Conservation (phyloP, 1,139 yeast species). For the Blastobotrys buckinghamii region DNA sequence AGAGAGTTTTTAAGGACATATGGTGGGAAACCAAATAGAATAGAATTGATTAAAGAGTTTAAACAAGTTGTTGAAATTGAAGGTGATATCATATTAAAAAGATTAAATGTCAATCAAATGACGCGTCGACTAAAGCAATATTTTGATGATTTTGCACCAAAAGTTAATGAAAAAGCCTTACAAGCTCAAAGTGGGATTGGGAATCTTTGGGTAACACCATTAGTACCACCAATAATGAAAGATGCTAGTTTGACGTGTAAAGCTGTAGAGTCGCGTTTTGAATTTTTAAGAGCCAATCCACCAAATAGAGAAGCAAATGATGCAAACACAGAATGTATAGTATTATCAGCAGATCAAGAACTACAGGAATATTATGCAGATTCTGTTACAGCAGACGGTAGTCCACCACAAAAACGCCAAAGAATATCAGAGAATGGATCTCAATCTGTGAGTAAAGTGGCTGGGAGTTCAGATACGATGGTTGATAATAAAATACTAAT, state of each 20-base stretch:
- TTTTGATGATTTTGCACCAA: background rate
- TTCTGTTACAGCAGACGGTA: background rate
- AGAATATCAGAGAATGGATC: background rate
- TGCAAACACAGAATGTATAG: background rate
- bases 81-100: background rate
- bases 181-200: background rate
- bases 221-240: constrained; percentile 2
- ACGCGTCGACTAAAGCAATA: constrained; percentile 1
- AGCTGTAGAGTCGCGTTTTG: constrained; percentile 3
- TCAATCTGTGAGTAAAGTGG: no score
- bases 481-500: background rate
- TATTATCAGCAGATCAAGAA: background rate
- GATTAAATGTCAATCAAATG: constrained; percentile 2
- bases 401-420: background rate
- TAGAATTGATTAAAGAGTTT: constrained; percentile 3
- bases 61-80: background rate
- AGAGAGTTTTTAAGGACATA: background rate
- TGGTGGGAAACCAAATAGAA: constrained; percentile 2
- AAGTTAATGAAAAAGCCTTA: background rate
- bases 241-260: constrained; percentile 3
- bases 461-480: background rate
- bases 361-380: constrained; percentile 1
- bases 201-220: background rate
- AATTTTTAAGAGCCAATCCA: constrained; percentile 1
- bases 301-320: background rate